phyloP scores from a whole-genome alignment of 1,284 basidiomycete species.

The Ceratobasidium sp. region DNA sequence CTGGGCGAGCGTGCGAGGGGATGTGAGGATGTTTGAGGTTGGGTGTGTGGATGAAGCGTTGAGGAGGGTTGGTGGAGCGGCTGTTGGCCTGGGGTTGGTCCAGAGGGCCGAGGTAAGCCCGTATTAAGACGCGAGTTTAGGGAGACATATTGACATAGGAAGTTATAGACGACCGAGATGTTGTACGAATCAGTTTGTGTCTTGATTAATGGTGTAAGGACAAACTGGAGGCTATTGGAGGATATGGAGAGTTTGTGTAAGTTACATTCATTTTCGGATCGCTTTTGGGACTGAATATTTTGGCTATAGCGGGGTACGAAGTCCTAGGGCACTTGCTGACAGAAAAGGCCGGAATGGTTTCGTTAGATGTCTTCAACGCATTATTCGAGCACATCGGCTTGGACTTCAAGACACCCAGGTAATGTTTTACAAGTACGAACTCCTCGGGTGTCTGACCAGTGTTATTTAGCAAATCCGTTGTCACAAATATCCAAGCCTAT shows the following conservation, averaged over 20 bases:
- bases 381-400: constrained; percentile 87
- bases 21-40: constrained; percentile 70
- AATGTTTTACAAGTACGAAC: constrained; percentile 10
- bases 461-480: constrained; percentile 72
- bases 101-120: constrained; percentile 75
- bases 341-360: constrained; percentile 78
- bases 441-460: background rate
- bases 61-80: constrained; percentile 86
- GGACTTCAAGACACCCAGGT: constrained; percentile 84
- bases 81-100: constrained; percentile 78
- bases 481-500: constrained; percentile 86
- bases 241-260: constrained; percentile 87
- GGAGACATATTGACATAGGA: background rate
- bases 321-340: constrained; percentile 81
- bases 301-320: constrained; percentile 80
- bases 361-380: constrained; percentile 77
- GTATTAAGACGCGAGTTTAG: background rate
- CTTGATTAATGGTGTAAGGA: constrained; percentile 78
- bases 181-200: constrained; percentile 78
- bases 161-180: constrained; percentile 59
- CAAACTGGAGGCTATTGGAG: constrained; percentile 92
- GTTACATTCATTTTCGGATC: no score
- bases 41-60: constrained; percentile 78
- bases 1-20: constrained; percentile 60
- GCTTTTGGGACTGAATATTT: constrained; percentile 17